Conservation (phyloP, 2,329 filamentous ascomycete genomes). For the Clonostachys rhizophaga region DNA sequence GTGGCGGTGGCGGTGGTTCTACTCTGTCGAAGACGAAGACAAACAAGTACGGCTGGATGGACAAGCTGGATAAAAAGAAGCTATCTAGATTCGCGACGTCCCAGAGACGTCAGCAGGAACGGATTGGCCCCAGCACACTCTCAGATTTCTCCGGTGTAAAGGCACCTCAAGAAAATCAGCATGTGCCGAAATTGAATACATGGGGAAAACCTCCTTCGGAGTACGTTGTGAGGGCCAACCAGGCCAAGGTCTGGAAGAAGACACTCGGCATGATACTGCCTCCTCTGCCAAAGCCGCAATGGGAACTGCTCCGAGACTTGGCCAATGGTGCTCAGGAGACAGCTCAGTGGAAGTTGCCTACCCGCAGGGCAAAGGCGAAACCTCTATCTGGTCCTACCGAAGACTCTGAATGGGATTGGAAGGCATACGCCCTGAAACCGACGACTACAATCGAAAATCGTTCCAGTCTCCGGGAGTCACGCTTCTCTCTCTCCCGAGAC, state of each 20-base stretch:
- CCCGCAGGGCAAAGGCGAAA: background rate
- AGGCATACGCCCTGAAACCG: conserved; percentile 30
- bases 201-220: conserved; percentile 42
- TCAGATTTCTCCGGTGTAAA: conserved; percentile 16
- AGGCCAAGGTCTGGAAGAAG: conserved; percentile 41
- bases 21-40: background rate
- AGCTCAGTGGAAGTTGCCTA: conserved; percentile 26
- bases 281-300: conserved; percentile 49
- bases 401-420: conserved; percentile 32
- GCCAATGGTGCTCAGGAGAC: conserved; percentile 30
- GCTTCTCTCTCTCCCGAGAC: too few species aligned
- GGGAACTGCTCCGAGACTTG: conserved; percentile 47
- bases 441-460: conserved; percentile 28
- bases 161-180: conserved; percentile 21
- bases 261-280: conserved; percentile 42
- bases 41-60: conserved; percentile 25
- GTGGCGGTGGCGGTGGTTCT: too few species aligned
- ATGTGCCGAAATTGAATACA: conserved; percentile 34
- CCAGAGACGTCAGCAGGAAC: conserved; percentile 25
- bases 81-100: conserved; percentile 32
- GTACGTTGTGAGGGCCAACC: conserved; percentile 32
- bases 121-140: conserved; percentile 11
- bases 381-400: background rate
- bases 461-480: too few species aligned
- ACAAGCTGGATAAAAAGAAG: conserved; percentile 43